Evolutionary conservation across 1,284 basidiomycete genomes (phyloP), one percentile per base, ranked within the genome.

Genomic region (Inonotus hispidus): DNA sequence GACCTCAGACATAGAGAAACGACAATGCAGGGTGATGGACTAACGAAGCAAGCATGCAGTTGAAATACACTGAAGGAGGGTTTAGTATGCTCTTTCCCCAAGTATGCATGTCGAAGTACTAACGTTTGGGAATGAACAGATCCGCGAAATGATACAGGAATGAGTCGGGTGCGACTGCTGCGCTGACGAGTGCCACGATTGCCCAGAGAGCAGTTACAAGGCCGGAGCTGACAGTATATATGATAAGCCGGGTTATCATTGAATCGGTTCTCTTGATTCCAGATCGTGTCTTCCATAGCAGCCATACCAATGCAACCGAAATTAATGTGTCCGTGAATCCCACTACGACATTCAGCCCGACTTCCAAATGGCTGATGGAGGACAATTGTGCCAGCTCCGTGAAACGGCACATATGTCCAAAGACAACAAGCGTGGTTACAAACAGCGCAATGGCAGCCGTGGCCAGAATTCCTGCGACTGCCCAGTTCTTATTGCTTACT

Each of bases 221-320:
- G 0, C 60, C 60, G 0, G 54, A 50, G 7, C 23, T 19, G 13
- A 61, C 35, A 1, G 60, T 57, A 43, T 61, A 61, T 35, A 53
- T 5, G 2, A 61, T 35, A 3, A 61, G 35, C 16, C 39, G 39
- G 11, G 41, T 14, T 14, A 61, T 25, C 25, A 61, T 7, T 16
- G 60, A 56, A 25, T 61, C 60, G 16, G 54, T 57, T 25, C 35
- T 29, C 54, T 53, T 56, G 10, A 61, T 35, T 27, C 60, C 54
- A 7, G 56, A 32, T 14, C 60, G 60, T 5, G n/a, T 21, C 7
- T 32, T 41, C 10, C 43, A 55, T 13, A 61, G 21, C 14, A 61
- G 37, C 3, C 16, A 38, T 5, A 53, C 39, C 1, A 61, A 43
- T 7, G 27, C 32, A 23, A 35, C 8, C 2, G 60, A 27, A 10